Conservation (phyloP, 176 grass and related monocot genomes). For the Carex kokanica region DNA sequence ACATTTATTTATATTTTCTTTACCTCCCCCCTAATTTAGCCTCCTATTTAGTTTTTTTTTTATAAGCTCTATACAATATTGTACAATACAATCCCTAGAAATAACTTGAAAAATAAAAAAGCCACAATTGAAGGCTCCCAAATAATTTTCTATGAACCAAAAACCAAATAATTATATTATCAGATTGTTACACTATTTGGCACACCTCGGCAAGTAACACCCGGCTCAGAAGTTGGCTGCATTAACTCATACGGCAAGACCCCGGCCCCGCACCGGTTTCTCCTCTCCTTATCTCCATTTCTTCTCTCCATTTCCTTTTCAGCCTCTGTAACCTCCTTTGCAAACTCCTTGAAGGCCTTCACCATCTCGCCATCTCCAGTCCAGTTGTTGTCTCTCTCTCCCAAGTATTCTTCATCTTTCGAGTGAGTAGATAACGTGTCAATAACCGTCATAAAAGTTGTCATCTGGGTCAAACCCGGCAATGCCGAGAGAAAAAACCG, state of each 20-base stretch:
- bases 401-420: conserved; percentile 86
- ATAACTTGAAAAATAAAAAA: not conserved
- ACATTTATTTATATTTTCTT: not conserved
- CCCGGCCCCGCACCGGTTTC: conserved; percentile 82
- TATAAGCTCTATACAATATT: conserved; percentile 16
- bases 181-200: conserved; percentile 88
- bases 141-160: not conserved
- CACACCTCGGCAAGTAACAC: conserved; percentile 81
- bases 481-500: conserved; percentile 83
- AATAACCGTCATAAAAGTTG: conserved; percentile 97
- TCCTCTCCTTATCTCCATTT: conserved; percentile 42
- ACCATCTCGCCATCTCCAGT: conserved; percentile 58
- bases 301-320: conserved; percentile 73
- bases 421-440: conserved; percentile 98
- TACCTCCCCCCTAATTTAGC: not conserved
- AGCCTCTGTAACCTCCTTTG: conserved; percentile 40
- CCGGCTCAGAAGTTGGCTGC: conserved; percentile 65
- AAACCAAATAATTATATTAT: not conserved
- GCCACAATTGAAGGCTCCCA: not conserved
- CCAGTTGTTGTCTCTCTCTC: conserved; percentile 75
- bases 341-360: conserved; percentile 50
- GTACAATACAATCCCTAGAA: conserved; percentile 25
- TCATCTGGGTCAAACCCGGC: conserved; percentile 76
- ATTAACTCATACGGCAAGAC: conserved; percentile 92
- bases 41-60: conserved; percentile 1